Evolutionary conservation across 208 protist genomes (phyloP).

Genomic region (Leishmania major): DNA sequence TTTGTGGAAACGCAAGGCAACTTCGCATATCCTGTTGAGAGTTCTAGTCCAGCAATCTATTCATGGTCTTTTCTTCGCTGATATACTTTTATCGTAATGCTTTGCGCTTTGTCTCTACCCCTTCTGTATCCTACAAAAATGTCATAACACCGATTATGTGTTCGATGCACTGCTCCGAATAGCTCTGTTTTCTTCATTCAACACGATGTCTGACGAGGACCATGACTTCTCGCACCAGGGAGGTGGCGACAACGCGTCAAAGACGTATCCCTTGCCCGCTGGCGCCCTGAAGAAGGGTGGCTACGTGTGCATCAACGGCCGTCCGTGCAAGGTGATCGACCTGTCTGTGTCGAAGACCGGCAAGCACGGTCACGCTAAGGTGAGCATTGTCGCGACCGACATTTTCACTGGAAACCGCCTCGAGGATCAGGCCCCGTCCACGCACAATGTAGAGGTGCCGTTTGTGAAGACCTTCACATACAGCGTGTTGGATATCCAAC

Average conservation of each 20-base stretch:
- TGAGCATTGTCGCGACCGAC: constrained; percentile 97
- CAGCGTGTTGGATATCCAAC: constrained; percentile 93
- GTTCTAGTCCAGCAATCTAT: not conserved
- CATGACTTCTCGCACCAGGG: constrained; percentile 76
- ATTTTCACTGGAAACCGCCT: constrained; percentile 99
- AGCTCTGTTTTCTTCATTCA: constrained; percentile 28
- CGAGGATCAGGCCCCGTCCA: constrained; percentile 97
- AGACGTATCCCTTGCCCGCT: constrained; percentile 87
- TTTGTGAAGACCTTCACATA: constrained; percentile 96
- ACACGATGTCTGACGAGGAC: constrained; percentile 61
- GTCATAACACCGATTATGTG: not conserved
- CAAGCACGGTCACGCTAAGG: constrained; percentile 99
- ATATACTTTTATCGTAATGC: not conserved
- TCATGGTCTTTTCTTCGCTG: not conserved
- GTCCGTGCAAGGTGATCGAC: constrained; percentile 98
- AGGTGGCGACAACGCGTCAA: constrained; percentile 67
- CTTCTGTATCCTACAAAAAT: not conserved
- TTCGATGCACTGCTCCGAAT: not conserved
- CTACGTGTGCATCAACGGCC: constrained; percentile 88
- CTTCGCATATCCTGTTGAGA: not conserved
- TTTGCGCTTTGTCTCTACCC: not conserved
- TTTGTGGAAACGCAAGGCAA: not conserved
- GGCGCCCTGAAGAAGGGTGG: constrained; percentile 92
- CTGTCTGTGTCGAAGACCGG: constrained; percentile 98
- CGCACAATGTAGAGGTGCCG: constrained; percentile 97